Conservation (phyloP, 441 rosid genomes). For the Lagerstroemia fauriei region DNA sequence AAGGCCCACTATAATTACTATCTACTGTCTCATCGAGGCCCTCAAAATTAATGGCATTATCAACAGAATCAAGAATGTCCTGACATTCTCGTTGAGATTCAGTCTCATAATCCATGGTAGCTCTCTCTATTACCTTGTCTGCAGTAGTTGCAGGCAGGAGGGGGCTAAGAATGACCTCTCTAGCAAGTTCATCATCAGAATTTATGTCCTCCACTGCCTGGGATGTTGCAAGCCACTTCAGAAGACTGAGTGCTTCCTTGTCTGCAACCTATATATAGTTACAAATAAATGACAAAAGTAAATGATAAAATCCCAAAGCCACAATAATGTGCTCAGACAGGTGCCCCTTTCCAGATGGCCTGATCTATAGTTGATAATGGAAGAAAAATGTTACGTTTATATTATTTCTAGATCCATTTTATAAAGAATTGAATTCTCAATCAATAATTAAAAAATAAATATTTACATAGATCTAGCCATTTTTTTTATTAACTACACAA, state of each 20-base stretch:
- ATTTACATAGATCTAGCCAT: not conserved
- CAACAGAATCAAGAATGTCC: constrained; percentile 92
- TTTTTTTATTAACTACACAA: not conserved
- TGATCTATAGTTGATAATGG: not conserved
- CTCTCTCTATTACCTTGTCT: constrained; percentile 76
- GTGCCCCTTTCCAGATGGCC: not conserved
- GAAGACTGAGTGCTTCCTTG: constrained; percentile 72
- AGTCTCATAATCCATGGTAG: constrained; percentile 69
- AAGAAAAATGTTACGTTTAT: not conserved
- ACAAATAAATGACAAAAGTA: constrained; percentile 15
- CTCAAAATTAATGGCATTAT: constrained; percentile 48
- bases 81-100: constrained; percentile 94
- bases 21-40: constrained; percentile 43
- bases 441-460: not conserved
- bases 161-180: constrained; percentile 80
- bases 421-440: not conserved
- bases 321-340: not conserved
- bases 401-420: not conserved
- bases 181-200: constrained; percentile 91
- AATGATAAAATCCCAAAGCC: not conserved
- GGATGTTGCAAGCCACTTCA: constrained; percentile 90
- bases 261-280: constrained; percentile 50
- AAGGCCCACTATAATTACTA: constrained; percentile 34
- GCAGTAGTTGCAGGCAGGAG: constrained; percentile 65
- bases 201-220: constrained; percentile 90